These are phyloP conservation scores for Chenopodium album DNA, from an alignment of 148 eudicot genomes.

Conservation along the genomic window DNA sequence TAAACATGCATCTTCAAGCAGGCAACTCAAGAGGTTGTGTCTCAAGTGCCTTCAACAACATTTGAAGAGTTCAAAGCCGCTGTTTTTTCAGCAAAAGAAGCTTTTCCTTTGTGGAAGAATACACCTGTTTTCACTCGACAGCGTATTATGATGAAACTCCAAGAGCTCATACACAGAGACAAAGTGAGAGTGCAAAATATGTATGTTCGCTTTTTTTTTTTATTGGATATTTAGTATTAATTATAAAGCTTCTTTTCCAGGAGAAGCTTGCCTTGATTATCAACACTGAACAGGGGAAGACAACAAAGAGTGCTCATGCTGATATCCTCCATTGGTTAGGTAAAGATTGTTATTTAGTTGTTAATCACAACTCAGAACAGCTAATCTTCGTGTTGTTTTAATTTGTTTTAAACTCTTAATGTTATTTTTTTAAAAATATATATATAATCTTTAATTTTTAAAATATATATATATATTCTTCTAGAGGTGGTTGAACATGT, in stretches of 20 bases:
- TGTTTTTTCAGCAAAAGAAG: slow-evolving; percentile 62
- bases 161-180: slow-evolving; percentile 64
- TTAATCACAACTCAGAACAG: background rate
- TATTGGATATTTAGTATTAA: background rate
- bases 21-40: slow-evolving; percentile 76
- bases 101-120: slow-evolving; percentile 59
- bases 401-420: background rate
- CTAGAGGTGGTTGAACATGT: slow-evolving; percentile 70
- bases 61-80: slow-evolving; percentile 65
- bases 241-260: slow-evolving; percentile 24
- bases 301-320: slow-evolving; percentile 52
- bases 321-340: slow-evolving; percentile 47
- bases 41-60: slow-evolving; percentile 66
- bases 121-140: slow-evolving; percentile 55
- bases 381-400: background rate
- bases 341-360: slow-evolving; percentile 2
- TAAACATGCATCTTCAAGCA: slow-evolving; percentile 24
- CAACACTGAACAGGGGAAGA: slow-evolving; percentile 64
- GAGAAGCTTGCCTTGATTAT: slow-evolving; percentile 54
- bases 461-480: slow-evolving; percentile 2
- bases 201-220: background rate
- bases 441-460: slow-evolving; percentile 6
- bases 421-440: no score
- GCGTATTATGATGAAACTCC: slow-evolving; percentile 61
- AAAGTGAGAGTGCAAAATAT: slow-evolving; percentile 39